Evolutionary conservation across 805 yeast species (phyloP).

Genomic region (Saccharomycopsis guyanensis): DNA sequence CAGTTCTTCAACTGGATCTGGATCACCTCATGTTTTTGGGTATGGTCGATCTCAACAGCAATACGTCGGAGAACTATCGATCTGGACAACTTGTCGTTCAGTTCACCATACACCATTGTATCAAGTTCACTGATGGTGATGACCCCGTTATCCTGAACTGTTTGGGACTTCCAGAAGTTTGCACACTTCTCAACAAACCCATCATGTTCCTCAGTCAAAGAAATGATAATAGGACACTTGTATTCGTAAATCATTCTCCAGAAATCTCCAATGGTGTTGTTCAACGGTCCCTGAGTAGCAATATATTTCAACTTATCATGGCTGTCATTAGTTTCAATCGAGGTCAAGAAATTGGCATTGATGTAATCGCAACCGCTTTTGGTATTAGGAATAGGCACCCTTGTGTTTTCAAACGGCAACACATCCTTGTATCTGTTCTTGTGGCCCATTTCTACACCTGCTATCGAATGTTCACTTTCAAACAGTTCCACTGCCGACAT

Average conservation of each 20-base stretch:
- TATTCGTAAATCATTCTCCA: slow-evolving; percentile 71
- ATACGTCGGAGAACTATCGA: slow-evolving; percentile 37
- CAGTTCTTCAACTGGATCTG: slow-evolving; percentile 77
- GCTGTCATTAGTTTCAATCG: slow-evolving; percentile 29
- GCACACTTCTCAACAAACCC: slow-evolving; percentile 75
- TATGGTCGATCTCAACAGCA: slow-evolving; percentile 30
- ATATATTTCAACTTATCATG: slow-evolving; percentile 41
- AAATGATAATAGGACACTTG: slow-evolving; percentile 56
- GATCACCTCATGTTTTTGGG: slow-evolving; percentile 38
- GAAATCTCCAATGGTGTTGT: slow-evolving; percentile 69
- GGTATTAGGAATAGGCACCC: slow-evolving; percentile 50
- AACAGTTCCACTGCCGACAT: slow-evolving; percentile 20
- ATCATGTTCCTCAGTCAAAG: slow-evolving; percentile 71
- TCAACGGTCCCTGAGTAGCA: slow-evolving; percentile 87
- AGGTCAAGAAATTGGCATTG: slow-evolving; percentile 71
- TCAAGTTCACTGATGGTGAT: slow-evolving; percentile 17
- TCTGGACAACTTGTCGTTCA: slow-evolving; percentile 6
- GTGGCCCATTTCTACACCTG: slow-evolving; percentile 73
- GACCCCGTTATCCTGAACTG: slow-evolving; percentile 31
- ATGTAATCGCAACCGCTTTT: slow-evolving; percentile 51
- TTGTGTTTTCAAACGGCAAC: slow-evolving; percentile 76
- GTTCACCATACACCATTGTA: slow-evolving; percentile 12
- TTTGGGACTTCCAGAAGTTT: slow-evolving; percentile 69
- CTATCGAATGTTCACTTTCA: slow-evolving; percentile 29
- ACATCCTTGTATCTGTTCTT: slow-evolving; percentile 87